phyloP scores from a whole-genome alignment of 1,284 basidiomycete genomes.

The Peniophora sp. region DNA sequence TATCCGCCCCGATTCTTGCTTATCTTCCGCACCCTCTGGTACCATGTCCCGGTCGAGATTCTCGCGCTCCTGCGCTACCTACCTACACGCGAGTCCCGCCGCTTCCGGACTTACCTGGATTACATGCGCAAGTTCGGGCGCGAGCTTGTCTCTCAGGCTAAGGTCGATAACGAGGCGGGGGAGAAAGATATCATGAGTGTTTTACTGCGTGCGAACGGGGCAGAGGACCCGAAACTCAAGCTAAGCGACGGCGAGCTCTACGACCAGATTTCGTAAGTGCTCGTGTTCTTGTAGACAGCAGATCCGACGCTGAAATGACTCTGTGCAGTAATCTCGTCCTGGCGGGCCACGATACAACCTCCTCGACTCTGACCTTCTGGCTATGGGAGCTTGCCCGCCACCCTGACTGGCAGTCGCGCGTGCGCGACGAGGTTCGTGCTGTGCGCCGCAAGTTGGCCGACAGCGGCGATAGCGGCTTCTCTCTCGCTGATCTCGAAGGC shows the following conservation, averaged over 20 bases:
- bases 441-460: conserved; percentile 36
- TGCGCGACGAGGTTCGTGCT: conserved; percentile 42
- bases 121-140: conserved; percentile 15
- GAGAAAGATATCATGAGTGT: conserved; percentile 23
- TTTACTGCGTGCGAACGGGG: conserved; percentile 17
- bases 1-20: conserved; percentile 12
- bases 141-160: conserved; percentile 12
- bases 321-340: conserved; percentile 18
- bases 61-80: conserved; percentile 17
- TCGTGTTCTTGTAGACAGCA: background rate
- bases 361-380: conserved; percentile 21
- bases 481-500: conserved; percentile 44
- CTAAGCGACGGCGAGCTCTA: conserved; percentile 21
- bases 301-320: background rate
- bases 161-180: conserved; percentile 2
- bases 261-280: conserved; percentile 17
- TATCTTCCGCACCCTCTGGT: conserved; percentile 17
- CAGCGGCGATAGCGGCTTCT: conserved; percentile 23
- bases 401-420: conserved; percentile 36
- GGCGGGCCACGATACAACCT: conserved; percentile 26
- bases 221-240: conserved; percentile 13
- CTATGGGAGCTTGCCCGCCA: conserved; percentile 37
- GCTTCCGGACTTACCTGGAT: conserved; percentile 15
- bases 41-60: conserved; percentile 14
- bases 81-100: conserved; percentile 16